Conservation (phyloP, 1,284 basidiomycete genomes). For the Ustilago cynodontis region DNA sequence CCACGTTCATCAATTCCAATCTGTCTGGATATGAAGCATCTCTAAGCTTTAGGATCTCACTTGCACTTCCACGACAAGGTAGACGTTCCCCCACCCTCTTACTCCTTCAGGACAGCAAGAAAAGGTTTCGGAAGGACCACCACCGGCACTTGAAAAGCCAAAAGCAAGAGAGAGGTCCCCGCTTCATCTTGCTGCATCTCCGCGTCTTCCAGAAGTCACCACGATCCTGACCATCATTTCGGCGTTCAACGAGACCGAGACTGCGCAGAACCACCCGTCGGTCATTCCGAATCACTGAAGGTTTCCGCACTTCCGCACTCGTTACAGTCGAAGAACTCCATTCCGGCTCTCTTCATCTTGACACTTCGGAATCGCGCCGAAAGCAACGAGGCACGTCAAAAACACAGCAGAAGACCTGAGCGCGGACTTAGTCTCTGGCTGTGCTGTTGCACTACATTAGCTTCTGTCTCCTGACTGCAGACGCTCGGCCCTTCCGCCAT, state of each 20-base stretch:
- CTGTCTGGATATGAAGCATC: no score
- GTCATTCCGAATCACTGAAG: conserved; percentile 6
- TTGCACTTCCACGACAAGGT: conserved; percentile 6
- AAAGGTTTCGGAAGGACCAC: conserved; percentile 6
- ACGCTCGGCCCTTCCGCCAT: conserved; percentile 15
- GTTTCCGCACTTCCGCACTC: neutral
- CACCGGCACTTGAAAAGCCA: neutral
- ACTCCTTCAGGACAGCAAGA: neutral
- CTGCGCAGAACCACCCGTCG: conserved; percentile 2
- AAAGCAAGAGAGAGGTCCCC: conserved; percentile 1
- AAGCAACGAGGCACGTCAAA: neutral
- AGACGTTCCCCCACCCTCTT: neutral
- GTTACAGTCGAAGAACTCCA: conserved; percentile 6
- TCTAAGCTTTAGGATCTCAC: neutral
- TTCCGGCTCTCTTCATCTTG: conserved; percentile 14
- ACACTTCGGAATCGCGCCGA: neutral
- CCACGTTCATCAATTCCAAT: neutral
- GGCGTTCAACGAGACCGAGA: neutral
- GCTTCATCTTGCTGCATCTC: conserved; percentile 1
- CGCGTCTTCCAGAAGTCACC: neutral
- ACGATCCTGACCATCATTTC: conserved; percentile 6
- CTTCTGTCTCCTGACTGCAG: conserved; percentile 1
- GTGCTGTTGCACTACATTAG: conserved; percentile 8
- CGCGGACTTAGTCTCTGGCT: conserved; percentile 14
- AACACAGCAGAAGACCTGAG: neutral